Percentiles rank a stretch among this genome's conserved stretches.
These are phyloP conservation scores for Chenopodium formosanum DNA, from an alignment of 148 eudicot genomes.

Conservation along the genomic window DNA sequence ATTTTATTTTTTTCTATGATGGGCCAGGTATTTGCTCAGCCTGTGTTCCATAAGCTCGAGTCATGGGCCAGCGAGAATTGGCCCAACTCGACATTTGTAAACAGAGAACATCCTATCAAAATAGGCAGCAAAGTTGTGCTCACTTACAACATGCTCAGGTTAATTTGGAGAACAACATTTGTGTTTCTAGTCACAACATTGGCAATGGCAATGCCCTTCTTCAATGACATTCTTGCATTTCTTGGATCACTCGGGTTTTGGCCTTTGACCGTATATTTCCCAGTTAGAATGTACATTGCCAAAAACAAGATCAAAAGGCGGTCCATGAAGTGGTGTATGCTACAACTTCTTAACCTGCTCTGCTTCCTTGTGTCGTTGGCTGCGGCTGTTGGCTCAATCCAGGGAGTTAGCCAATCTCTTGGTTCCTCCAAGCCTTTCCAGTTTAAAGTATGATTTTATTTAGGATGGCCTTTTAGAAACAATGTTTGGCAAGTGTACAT, in stretches of 20 bases:
- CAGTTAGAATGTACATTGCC: slow-evolving; percentile 38
- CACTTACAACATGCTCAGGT: slow-evolving; percentile 34
- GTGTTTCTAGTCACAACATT: slow-evolving; percentile 32
- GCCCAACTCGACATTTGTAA: slow-evolving; percentile 38
- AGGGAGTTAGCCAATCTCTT: slow-evolving; percentile 35
- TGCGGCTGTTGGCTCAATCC: slow-evolving; percentile 36
- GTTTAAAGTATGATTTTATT: slow-evolving; percentile 25
- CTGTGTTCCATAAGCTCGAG: slow-evolving; percentile 34
- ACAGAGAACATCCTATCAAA: slow-evolving; percentile 31
- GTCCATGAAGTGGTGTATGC: slow-evolving; percentile 31
- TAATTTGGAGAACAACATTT: slow-evolving; percentile 29
- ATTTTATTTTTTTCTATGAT: neutral
- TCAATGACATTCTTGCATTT: slow-evolving; percentile 43
- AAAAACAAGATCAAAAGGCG: slow-evolving; percentile 20
- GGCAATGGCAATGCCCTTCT: slow-evolving; percentile 54
- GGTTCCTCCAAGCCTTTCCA: slow-evolving; percentile 31
- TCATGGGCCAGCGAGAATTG: slow-evolving; percentile 27
- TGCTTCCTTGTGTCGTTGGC: slow-evolving; percentile 40
- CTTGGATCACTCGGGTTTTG: slow-evolving; percentile 43
- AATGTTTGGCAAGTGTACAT: neutral
- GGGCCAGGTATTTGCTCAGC: slow-evolving; percentile 40
- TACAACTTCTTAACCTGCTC: slow-evolving; percentile 31
- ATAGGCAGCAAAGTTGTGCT: slow-evolving; percentile 20
- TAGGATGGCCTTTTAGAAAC: neutral
- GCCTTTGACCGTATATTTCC: slow-evolving; percentile 43